phyloP scores from a whole-genome alignment of 495 filamentous ascomycete genomes.

The Podospora fimiseda region DNA sequence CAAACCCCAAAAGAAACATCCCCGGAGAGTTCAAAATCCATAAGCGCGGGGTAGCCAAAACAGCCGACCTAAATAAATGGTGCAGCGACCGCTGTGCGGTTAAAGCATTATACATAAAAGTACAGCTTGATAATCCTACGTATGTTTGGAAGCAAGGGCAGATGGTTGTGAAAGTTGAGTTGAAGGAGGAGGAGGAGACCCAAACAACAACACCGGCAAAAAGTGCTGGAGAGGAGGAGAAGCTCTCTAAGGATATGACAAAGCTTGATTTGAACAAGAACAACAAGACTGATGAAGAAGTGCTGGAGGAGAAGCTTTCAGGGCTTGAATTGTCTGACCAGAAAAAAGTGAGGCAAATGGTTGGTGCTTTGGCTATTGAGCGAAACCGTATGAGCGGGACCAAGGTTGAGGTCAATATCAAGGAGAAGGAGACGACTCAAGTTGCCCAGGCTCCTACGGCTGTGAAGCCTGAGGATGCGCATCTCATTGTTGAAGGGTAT shows the following conservation, averaged over 20 bases:
- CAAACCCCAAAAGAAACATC: constrained; percentile 9
- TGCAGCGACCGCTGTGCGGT: constrained; percentile 74
- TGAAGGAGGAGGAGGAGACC: constrained; percentile 30
- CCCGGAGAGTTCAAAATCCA: constrained; percentile 15
- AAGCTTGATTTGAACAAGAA: constrained; percentile 5
- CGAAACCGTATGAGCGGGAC: constrained; percentile 31
- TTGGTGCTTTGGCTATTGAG: constrained; percentile 45
- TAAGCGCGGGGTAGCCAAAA: constrained; percentile 39
- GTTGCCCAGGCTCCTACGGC: constrained; percentile 29
- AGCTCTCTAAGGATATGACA: not conserved
- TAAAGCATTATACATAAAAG: constrained; percentile 73
- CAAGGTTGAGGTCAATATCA: constrained; percentile 36
- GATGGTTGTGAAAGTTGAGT: constrained; percentile 34
- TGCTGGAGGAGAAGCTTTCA: constrained; percentile 6
- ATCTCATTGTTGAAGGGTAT: constrained; percentile 45
- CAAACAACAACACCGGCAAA: constrained; percentile 1
- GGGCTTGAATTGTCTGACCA: constrained; percentile 14
- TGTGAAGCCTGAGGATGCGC: constrained; percentile 20
- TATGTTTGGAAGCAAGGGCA: constrained; percentile 10
- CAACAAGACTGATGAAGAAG: not conserved
- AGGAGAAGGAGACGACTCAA: constrained; percentile 36
- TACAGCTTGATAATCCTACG: constrained; percentile 58
- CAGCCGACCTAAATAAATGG: constrained; percentile 74
- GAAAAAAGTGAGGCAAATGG: constrained; percentile 25
- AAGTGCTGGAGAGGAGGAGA: not conserved